Evolutionary conservation across 768 basidiomycete species (phyloP).

Genomic region (Rhodosporidiobolus odoratus): DNA sequence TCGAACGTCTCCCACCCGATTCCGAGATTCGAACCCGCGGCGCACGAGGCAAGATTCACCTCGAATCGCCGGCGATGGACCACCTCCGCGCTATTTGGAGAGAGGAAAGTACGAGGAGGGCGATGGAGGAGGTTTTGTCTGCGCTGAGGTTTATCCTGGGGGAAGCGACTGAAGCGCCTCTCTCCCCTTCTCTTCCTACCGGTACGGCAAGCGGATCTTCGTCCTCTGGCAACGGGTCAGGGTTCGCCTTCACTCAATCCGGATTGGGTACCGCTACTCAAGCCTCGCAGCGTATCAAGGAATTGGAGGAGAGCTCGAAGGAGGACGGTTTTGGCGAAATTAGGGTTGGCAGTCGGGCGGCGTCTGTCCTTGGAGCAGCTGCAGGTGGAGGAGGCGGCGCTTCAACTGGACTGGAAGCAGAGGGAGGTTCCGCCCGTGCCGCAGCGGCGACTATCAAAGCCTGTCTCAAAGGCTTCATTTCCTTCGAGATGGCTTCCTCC

Average conservation of each 20-base stretch:
- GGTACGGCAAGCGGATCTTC: background rate
- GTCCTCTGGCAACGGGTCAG: background rate
- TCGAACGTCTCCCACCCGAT: background rate
- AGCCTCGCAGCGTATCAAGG: constrained; percentile 15
- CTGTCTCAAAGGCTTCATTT: constrained; percentile 22
- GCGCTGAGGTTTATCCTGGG: constrained; percentile 22
- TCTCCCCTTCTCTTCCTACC: background rate
- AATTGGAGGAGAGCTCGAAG: constrained; percentile 17
- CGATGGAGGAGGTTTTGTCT: constrained; percentile 21
- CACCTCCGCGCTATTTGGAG: constrained; percentile 25
- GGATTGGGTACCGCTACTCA: constrained; percentile 22
- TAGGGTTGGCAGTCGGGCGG: background rate
- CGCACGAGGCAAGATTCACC: background rate
- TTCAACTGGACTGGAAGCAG: background rate
- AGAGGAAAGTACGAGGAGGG: background rate
- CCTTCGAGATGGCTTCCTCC: constrained; percentile 32
- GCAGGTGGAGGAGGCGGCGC: background rate
- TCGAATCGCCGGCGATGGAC: constrained; percentile 6
- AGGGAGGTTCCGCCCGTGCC: background rate
- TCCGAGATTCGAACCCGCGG: background rate
- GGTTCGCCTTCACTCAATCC: background rate
- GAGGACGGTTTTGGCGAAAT: constrained; percentile 41
- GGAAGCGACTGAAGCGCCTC: background rate
- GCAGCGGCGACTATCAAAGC: background rate
- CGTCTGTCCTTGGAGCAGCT: background rate